Evolutionary conservation across 495 filamentous ascomycete species (phyloP), one percentile per base, ranked within the genome.

Genomic region (Talaromyces proteolyticus): DNA sequence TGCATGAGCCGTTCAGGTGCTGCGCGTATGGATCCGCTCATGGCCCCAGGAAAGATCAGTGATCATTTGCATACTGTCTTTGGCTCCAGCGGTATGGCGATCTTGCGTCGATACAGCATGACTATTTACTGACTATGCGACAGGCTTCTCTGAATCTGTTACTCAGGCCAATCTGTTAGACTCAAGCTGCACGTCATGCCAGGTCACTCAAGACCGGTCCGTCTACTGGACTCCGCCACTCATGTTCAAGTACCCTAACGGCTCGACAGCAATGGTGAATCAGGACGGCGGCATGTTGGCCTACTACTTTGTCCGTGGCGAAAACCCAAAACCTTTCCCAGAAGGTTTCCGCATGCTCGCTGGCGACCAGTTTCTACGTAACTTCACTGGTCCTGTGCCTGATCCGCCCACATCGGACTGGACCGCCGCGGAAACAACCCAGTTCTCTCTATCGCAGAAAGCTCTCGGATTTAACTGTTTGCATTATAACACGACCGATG

Each of bases 381-480:
- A 85, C 64, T 93, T 88, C 68, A 78, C 79, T 2, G 78, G 84
- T 51, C 79, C 79, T 1, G 72, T 84, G 26, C 79, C 82, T 11
- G 88, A 92, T 55, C 82, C 85, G n/a, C 78, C 78, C 53, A 86
- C 85, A 62, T 88, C 87, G 4, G 51, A 68, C 18, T 95, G 88
- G 88, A 66, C 70, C 36, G 64, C 57, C 8, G 74, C 67, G 1
- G 78, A 85, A 44, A 72, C 69, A 2, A 77, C 75, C 8, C 88
- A 95, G 68, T 54, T 57, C 7, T 80, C 84, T 24, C 74, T 95
- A 19, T 67, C 64, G n/a, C 86, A 93, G 70, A 85, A 89, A 46
- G 89, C 91, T 7, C 50, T 95, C 23, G 92, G 92, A 2, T 96
- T 92, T 75, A 96, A 95, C 70, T 97, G 92, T 64, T 65, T 97